A percentile compares a stretch with the other conserved stretches of the same genome.
phyloP scores from a whole-genome alignment of 768 basidiomycete genomes.

The Tricholoma sp. region DNA sequence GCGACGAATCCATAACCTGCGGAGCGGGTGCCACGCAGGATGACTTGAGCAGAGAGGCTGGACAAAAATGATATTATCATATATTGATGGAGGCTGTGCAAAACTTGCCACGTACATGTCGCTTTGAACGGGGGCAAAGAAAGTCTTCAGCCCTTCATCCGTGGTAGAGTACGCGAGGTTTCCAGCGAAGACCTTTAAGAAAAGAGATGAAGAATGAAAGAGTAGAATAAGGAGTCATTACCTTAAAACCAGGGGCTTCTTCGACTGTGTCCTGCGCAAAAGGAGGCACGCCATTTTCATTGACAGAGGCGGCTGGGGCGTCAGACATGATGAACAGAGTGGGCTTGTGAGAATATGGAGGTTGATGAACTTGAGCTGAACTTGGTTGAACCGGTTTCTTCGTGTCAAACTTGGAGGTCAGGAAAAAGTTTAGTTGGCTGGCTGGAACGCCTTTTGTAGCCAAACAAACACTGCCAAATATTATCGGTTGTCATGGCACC shows the following conservation, averaged over 20 bases:
- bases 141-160: slow-evolving; percentile 91
- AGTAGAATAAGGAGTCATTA: slow-evolving; percentile 27
- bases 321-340: slow-evolving; percentile 75
- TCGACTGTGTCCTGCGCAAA: slow-evolving; percentile 66
- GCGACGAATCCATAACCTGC: slow-evolving; percentile 94
- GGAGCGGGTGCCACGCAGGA: slow-evolving; percentile 78
- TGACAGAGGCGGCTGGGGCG: slow-evolving; percentile 81
- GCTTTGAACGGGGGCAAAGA: slow-evolving; percentile 83
- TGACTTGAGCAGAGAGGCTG: slow-evolving; percentile 81
- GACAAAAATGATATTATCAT: slow-evolving; percentile 14
- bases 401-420: slow-evolving; percentile 81
- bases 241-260: slow-evolving; percentile 79
- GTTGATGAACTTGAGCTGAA: slow-evolving; percentile 49
- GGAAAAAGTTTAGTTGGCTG: slow-evolving; percentile 27
- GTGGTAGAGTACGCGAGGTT: slow-evolving; percentile 94
- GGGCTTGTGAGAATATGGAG: slow-evolving; percentile 48
- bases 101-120: slow-evolving; percentile 69
- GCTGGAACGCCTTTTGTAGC: slow-evolving; percentile 31
- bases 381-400: slow-evolving; percentile 76
- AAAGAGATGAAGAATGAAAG: slow-evolving; percentile 16
- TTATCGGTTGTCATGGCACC: slow-evolving; percentile 38
- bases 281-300: slow-evolving; percentile 80
- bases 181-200: slow-evolving; percentile 80
- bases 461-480: slow-evolving; percentile 33
- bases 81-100: slow-evolving; percentile 40